Evolutionary conservation across 2,329 filamentous ascomycete genomes (phyloP).

Genomic region (Huntiella abstrusa): DNA sequence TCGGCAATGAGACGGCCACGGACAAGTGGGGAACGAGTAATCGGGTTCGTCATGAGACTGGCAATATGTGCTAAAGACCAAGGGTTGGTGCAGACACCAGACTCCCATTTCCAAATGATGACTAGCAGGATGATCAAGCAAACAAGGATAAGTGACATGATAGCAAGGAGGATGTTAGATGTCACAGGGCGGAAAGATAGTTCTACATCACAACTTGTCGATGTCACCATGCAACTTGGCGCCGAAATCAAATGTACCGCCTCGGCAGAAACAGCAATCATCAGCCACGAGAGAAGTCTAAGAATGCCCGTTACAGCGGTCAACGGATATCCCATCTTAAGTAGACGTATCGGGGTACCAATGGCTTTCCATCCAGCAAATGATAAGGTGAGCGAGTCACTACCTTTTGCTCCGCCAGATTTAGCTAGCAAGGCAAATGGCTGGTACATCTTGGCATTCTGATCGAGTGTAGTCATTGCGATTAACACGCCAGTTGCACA

Average conservation of each 20-base stretch:
- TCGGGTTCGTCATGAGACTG: not conserved
- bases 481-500: slow-evolving; percentile 3
- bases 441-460: slow-evolving; percentile 9
- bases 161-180: slow-evolving; percentile 1
- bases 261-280: slow-evolving; percentile 5
- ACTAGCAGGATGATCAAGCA: slow-evolving; percentile 2
- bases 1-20: not conserved
- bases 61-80: slow-evolving; percentile 9
- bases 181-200: slow-evolving; percentile 4
- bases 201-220: not conserved
- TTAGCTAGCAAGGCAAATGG: slow-evolving; percentile 4
- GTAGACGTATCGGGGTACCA: slow-evolving; percentile 2
- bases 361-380: slow-evolving; percentile 5
- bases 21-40: slow-evolving; percentile 5
- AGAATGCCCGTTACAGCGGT: slow-evolving; percentile 2
- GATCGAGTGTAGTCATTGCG: slow-evolving; percentile 4
- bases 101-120: slow-evolving; percentile 7
- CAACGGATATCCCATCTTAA: slow-evolving; percentile 2
- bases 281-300: slow-evolving; percentile 2
- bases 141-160: slow-evolving; percentile 3
- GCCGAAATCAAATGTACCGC: slow-evolving; percentile 4
- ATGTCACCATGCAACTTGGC: not conserved
- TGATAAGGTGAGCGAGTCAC: slow-evolving; percentile 3
- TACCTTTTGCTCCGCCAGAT: not conserved
- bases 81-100: slow-evolving; percentile 7